Evolutionary conservation across 768 basidiomycete genomes (phyloP), one percentile per base, ranked within the genome.

Genomic region (Amanita muscaria): DNA sequence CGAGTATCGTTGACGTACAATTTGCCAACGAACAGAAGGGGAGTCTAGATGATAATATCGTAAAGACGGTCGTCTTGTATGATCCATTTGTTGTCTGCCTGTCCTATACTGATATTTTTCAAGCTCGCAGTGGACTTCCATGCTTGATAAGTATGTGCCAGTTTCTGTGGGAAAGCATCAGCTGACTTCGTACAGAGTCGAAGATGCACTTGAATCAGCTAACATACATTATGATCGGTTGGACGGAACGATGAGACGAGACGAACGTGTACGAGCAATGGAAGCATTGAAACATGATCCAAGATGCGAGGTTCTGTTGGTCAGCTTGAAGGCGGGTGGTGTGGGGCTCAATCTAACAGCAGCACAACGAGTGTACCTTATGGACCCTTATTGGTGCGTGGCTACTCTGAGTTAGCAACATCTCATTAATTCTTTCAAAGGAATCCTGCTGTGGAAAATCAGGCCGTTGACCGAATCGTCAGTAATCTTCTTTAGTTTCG

Each of bases 241-340:
- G 33, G 96, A 99, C 61, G 96, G 96, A 1, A 92, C 90, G 3
- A 99, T 99, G 96, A 93, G 88, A 60, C 83, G 94, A 38, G 93
- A 96, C 42, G 92, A 94, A 44, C 81, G 96, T 14, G 84, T 80
- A 10, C 75, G 77, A 44, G 88, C 96, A 3, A 93, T 97, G 86
- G 91, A 96, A 12, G 79, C 83, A 2, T 72, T 99, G 47, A 93
- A 92, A 65, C 73, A 76, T 51, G 92, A 99, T 56, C 91, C 90
- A 11, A 70, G 69, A 19, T 89, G 88, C 58, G 96, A 99, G 68
- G 89, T 99, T 12, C 71, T 99, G 32, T 74, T 99, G 24, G 93
- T 99, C 56, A 96, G 92, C 59, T 70, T 98, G 53, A 88, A 94
- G 57, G 96, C 96, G 5, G 96, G 96, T 42, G 96, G 96, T 43